Conservation (phyloP, 1,284 basidiomycete species). For the Fistulinella cinereoalba region DNA sequence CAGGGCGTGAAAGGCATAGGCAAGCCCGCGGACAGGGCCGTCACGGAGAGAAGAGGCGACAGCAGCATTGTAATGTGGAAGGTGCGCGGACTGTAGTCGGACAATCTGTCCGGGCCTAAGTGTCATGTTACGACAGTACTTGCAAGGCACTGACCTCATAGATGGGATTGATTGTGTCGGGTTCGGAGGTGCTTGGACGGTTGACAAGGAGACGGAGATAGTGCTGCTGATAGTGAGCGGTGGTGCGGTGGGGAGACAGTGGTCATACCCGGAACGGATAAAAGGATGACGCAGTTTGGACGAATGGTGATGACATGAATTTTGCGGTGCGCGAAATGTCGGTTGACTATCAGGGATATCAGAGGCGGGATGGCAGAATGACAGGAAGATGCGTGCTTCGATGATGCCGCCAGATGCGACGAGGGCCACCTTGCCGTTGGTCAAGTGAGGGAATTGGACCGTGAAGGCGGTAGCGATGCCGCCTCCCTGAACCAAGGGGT, state of each 20-base stretch:
- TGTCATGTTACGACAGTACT: background rate
- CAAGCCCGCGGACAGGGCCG: constrained; percentile 63
- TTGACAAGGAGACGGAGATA: constrained; percentile 34
- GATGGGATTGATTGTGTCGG: constrained; percentile 33
- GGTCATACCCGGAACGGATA: constrained; percentile 50
- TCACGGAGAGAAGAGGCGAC: constrained; percentile 72
- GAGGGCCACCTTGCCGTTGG: constrained; percentile 59
- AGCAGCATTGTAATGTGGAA: constrained; percentile 69
- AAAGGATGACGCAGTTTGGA: constrained; percentile 61
- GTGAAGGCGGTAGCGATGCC: constrained; percentile 68
- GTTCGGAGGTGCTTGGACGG: constrained; percentile 12
- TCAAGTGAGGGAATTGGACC: constrained; percentile 65
- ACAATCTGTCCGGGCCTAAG: constrained; percentile 45
- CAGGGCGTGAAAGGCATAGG: constrained; percentile 47
- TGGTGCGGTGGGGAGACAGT: background rate
- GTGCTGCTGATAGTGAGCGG: constrained; percentile 24
- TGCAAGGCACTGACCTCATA: constrained; percentile 33
- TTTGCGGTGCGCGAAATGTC: constrained; percentile 69
- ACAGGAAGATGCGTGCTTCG: constrained; percentile 40
- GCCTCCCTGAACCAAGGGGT: constrained; percentile 51
- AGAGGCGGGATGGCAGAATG: background rate
- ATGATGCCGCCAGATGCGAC: constrained; percentile 67
- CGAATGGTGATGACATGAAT: constrained; percentile 68
- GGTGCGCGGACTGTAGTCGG: constrained; percentile 66
- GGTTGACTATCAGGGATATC: constrained; percentile 39